Evolutionary conservation across 495 filamentous ascomycete species (phyloP), one percentile per base, ranked within the genome.

Genomic region (Halenospora varia): DNA sequence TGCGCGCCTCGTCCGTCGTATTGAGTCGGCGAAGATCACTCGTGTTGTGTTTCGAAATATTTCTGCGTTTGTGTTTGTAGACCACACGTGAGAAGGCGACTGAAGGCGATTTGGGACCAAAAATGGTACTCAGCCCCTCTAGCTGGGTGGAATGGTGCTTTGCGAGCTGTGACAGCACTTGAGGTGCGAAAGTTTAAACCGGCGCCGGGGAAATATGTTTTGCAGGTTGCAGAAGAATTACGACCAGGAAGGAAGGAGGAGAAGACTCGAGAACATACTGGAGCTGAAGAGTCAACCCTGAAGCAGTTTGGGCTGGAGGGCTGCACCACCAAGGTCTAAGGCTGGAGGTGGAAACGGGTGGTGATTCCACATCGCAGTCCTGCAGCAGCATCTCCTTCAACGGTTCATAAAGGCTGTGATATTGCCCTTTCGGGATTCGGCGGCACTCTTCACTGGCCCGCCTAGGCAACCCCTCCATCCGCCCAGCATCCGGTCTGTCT

Each of bases 21-120:
- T 46, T 8, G 4, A 29, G 56, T 20, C 20, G 18, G 11, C 49
- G 45, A 29, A 42, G 26, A 42, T 40, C 47, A 35, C 48, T 53
- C 50, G 51, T 49, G 26, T 48, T 49, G 47, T 19, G 19, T 51
- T 48, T 48, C 25, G 24, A 56, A 60, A 55, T 56, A 46, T 48
- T 48, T 54, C 46, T 29, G 15, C 8, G 29, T n/a, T 44, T 39
- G 19, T 17, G 13, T 46, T 41, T 25, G 25, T 10, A 17, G 17
- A 22, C 20, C 52, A 51, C 53, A 56, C 58, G 50, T 54, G 55
- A 40, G 55, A 25, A 50, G 45, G 48, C n/a, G n/a, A n/a, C n/a
- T n/a, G n/a, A n/a, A n/a, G n/a, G n/a, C n/a, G n/a, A n/a, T n/a
- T n/a, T n/a, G n/a, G n/a, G n/a, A n/a, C n/a, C n/a, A n/a, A n/a